These are phyloP conservation scores for Globisporangium megalacanthum DNA, from an alignment of 352 stramenopile species.

Conservation along the genomic window DNA sequence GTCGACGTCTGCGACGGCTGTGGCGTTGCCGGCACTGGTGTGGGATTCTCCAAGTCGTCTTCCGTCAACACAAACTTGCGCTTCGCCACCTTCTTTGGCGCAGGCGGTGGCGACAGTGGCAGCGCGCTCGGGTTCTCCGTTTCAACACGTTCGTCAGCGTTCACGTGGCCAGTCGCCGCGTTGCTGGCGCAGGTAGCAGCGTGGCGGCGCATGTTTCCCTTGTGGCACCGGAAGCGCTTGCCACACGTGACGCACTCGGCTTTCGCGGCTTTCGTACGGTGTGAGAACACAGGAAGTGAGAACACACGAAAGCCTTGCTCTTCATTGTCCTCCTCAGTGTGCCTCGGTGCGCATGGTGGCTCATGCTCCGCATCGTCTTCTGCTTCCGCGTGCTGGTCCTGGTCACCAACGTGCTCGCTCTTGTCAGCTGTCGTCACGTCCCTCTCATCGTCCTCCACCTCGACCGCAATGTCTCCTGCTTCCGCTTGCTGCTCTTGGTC, in stretches of 20 bases:
- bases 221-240: background rate
- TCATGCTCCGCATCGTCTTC: too few relatives aligned
- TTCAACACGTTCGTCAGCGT: too few relatives aligned
- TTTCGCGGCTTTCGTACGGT: slow-evolving; percentile 15
- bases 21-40: background rate
- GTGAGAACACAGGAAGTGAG: too few relatives aligned
- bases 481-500: background rate
- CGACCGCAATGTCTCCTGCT: too few relatives aligned
- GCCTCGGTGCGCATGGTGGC: too few relatives aligned
- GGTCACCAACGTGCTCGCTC: too few relatives aligned
- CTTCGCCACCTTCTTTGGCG: background rate
- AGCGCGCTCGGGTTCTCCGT: background rate
- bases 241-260: slow-evolving; percentile 4
- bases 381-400: too few relatives aligned
- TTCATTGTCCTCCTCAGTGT: background rate
- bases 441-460: too few relatives aligned
- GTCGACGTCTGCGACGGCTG: background rate
- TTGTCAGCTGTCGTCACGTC: too few relatives aligned
- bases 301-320: background rate
- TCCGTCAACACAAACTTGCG: slow-evolving; percentile 3
- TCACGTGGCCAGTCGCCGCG: background rate
- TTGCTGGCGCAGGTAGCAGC: background rate
- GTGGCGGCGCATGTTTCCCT: background rate
- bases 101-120: background rate
- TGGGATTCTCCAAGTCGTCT: background rate